Base-by-base conservation (phyloP, 108 stramenopile genomes). In the Pseudonitzschia multiseries region DNA sequence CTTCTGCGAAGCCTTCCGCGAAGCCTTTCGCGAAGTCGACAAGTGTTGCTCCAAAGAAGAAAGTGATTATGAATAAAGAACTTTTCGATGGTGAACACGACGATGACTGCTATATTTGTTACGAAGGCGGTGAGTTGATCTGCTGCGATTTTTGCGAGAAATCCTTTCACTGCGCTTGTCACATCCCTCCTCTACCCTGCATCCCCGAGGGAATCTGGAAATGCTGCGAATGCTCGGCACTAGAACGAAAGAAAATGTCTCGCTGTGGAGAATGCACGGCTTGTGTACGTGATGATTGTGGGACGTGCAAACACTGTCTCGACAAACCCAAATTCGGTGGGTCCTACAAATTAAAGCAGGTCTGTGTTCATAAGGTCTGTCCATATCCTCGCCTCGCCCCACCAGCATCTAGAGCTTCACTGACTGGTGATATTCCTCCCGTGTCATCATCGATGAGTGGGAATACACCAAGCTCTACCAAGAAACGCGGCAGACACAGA, bases 91-190 rank as follows among this genome's bases (percentile, higher is more conserved):
- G 57, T 15, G 57, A 59, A 28, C 57, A 59, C 26, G 57, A 59
- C 10, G 57, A 59, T 59, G 26, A 59, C 29, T 59, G 57, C 29
- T 59, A 59, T 14, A 59, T 59, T 6, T 59, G 57, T 59, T 59
- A 31, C 57, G 17, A 31, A 15, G 57, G 57, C 26, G 57, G 57
- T 27, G 57, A 59, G 8, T 59, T 59, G 29, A 31, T 59, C 27
- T 59, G 57, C 27, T 59, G 57, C 57, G 57, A 59, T 27, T 59
- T 59, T 59, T 59, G 57, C 29, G 24, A 59, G 26, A 59, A 59
- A 26, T n/a, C 57, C 15, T 59, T 26, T 18, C 57, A 59, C 57
- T 14, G 21, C 26, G 57, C 21, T 15, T 59, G 57, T 59, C 57
- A 59, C 29, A 59, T 59, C 26, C 57, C 57, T 12, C 57, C 57